Evolutionary conservation across 2,329 filamentous ascomycete genomes (phyloP).

Genomic region (Calonectria pseudoreteaudii): DNA sequence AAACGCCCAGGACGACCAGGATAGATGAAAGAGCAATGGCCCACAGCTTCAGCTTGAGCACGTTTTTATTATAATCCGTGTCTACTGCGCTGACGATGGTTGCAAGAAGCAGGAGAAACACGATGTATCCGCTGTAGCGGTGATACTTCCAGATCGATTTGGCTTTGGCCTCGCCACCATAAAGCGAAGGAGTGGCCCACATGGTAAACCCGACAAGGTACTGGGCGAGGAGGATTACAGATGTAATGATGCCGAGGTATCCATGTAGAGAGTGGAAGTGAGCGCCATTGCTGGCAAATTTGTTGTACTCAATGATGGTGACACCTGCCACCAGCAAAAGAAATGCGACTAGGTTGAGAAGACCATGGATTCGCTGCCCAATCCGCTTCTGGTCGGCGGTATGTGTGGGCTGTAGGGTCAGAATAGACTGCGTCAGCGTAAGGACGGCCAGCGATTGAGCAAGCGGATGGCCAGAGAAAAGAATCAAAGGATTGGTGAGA

Average conservation of each 20-base stretch:
- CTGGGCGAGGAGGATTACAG: slow-evolving; percentile 77
- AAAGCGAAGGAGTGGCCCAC: slow-evolving; percentile 79
- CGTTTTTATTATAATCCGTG: slow-evolving; percentile 78
- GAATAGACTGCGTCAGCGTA: slow-evolving; percentile 81
- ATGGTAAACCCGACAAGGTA: slow-evolving; percentile 84
- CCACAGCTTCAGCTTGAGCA: slow-evolving; percentile 82
- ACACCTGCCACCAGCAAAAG: slow-evolving; percentile 73
- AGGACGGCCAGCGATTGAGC: slow-evolving; percentile 75
- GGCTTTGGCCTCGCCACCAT: slow-evolving; percentile 82
- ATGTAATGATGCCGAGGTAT: slow-evolving; percentile 83
- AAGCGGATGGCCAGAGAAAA: slow-evolving; percentile 92
- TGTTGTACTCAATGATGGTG: slow-evolving; percentile 85
- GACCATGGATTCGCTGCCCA: slow-evolving; percentile 73
- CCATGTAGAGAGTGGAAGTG: slow-evolving; percentile 88
- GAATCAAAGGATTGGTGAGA: slow-evolving; percentile 75
- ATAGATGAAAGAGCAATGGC: slow-evolving; percentile 74
- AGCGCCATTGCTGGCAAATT: slow-evolving; percentile 71
- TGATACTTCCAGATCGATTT: slow-evolving; percentile 94
- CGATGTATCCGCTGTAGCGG: slow-evolving; percentile 78
- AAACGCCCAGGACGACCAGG: slow-evolving; percentile 77
- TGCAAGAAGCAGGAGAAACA: slow-evolving; percentile 77
- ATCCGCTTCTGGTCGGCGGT: slow-evolving; percentile 77
- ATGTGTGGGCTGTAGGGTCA: slow-evolving; percentile 89
- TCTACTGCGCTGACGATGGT: slow-evolving; percentile 81
- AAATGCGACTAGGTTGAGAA: slow-evolving; percentile 75